Percentiles rank a stretch among this genome's conserved stretches.
Evolutionary conservation across 2,329 filamentous ascomycete species (phyloP).

Genomic region (Verticillium dahliae): DNA sequence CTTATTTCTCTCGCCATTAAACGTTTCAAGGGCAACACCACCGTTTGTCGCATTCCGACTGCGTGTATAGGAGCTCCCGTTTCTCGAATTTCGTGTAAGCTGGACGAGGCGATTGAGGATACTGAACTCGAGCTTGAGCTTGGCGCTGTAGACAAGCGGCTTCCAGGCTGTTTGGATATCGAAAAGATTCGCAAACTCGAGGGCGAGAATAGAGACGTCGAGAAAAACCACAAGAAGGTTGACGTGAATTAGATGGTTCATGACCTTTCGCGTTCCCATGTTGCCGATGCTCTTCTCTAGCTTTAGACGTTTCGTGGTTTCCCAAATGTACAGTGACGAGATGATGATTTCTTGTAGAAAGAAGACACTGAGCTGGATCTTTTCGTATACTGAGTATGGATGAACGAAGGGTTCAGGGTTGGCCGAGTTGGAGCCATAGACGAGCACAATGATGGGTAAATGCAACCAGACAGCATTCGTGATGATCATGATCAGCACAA

Average conservation of each 20-base stretch:
- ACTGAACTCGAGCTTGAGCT: constrained; percentile 27
- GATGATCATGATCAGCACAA: constrained; percentile 51
- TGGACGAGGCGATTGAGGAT: constrained; percentile 27
- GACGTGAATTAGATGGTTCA: constrained; percentile 36
- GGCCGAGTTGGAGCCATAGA: constrained; percentile 41
- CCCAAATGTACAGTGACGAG: constrained; percentile 44
- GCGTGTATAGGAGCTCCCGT: background rate
- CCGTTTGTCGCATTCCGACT: background rate
- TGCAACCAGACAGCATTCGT: constrained; percentile 46
- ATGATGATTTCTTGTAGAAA: constrained; percentile 48
- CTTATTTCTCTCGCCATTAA: background rate
- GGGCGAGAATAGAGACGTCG: constrained; percentile 27
- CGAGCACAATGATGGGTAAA: constrained; percentile 45
- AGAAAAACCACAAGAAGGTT: constrained; percentile 39
- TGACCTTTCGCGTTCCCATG: constrained; percentile 17
- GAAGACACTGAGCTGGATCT: constrained; percentile 49
- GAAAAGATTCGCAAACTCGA: constrained; percentile 25
- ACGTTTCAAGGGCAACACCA: background rate
- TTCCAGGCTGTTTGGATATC: constrained; percentile 26
- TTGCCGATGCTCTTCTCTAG: constrained; percentile 3
- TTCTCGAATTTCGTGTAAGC: constrained; percentile 10
- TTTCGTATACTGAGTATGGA: constrained; percentile 41
- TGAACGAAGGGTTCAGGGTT: constrained; percentile 23
- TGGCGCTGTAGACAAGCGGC: constrained; percentile 24
- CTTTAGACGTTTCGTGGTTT: constrained; percentile 35